Base-by-base conservation (phyloP, 176 grass and related monocot species). In the Rhipidocladum racemiflorum region DNA sequence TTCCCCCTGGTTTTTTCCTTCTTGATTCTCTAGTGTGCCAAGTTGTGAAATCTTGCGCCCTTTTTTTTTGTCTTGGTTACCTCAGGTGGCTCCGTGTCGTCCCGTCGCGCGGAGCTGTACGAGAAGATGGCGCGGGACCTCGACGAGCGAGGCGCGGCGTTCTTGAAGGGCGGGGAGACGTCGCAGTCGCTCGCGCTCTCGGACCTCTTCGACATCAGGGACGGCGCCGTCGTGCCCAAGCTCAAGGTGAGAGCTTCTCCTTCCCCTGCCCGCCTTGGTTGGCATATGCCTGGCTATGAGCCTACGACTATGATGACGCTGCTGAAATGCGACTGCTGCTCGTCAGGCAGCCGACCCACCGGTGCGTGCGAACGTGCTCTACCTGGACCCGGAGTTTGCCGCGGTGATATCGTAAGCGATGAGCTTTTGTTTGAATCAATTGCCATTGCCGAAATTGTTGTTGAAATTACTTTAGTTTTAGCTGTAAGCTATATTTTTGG, bases 341-440 rank as follows among this genome's bases (percentile, higher is more conserved):
- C 9, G 13, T 43, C 75, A 95, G 96, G 85, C 73, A 1, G 96
- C 93, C 2, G 49, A 95, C 54, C 96, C 96, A 48, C 96, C 96
- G 6, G 96, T 95, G 77, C 92, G 92, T 27, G 96, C 96, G 4
- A 95, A 86, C 48, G 96, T 99, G 68, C 93, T 99, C 55, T 85
- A 93, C 70, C 85, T 99, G 63, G 82, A 69, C 9, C 82, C 81
- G 0, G 68, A 85, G 65, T 95, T 83, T 49, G 68, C 96, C 0
- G 23, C 42, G 10, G 76, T 85, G 6, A 95, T 99, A 53, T 93
- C 91, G 92, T 99, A 91, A 63, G 96, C 70, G 49, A 68, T 61
- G 38, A 28, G 18, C 3, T 50, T 62, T 36, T 49, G 28, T 18
- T 43, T 16, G 7, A 66, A 67, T 53, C 44, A 66, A 4, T 24